Evolutionary conservation across 768 basidiomycete species (phyloP).

Genomic region (Hirschioporus abietinus): DNA sequence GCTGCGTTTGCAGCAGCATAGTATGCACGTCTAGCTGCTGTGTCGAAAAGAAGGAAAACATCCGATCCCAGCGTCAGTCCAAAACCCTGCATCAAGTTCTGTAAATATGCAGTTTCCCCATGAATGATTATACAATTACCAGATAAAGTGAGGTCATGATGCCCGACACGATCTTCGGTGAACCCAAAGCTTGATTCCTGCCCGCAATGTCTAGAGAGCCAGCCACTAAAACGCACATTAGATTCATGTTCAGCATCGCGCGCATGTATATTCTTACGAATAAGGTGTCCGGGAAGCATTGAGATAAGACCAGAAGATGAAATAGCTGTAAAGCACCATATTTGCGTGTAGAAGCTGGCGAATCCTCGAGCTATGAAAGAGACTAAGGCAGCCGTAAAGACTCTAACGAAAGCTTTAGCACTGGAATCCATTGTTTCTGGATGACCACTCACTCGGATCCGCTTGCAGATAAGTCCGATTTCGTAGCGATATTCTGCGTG

Average conservation of each 20-base stretch:
- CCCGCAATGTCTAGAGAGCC: slow-evolving; percentile 3
- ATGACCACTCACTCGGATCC: slow-evolving; percentile 76
- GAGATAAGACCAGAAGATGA: slow-evolving; percentile 88
- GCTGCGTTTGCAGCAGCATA: slow-evolving; percentile 24
- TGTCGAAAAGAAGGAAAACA: slow-evolving; percentile 67
- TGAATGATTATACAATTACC: not conserved
- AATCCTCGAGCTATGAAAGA: slow-evolving; percentile 78
- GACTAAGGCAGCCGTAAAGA: slow-evolving; percentile 37
- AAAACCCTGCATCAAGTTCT: slow-evolving; percentile 52
- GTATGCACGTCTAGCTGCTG: slow-evolving; percentile 38
- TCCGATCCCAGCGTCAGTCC: slow-evolving; percentile 82
- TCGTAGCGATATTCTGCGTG: slow-evolving; percentile 76
- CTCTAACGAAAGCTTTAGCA: not conserved
- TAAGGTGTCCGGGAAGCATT: slow-evolving; percentile 83
- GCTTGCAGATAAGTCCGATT: slow-evolving; percentile 89
- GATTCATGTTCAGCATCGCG: not conserved
- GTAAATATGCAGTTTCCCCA: not conserved
- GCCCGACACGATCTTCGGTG: slow-evolving; percentile 2
- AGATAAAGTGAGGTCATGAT: slow-evolving; percentile 6
- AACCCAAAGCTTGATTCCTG: not conserved
- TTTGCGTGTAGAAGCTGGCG: slow-evolving; percentile 64
- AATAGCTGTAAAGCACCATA: slow-evolving; percentile 88
- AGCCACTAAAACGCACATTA: slow-evolving; percentile 1
- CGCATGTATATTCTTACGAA: slow-evolving; percentile 43
- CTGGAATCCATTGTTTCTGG: not conserved